phyloP scores from a whole-genome alignment of 768 basidiomycete species.

The Omphalotus guepiniiformis region DNA sequence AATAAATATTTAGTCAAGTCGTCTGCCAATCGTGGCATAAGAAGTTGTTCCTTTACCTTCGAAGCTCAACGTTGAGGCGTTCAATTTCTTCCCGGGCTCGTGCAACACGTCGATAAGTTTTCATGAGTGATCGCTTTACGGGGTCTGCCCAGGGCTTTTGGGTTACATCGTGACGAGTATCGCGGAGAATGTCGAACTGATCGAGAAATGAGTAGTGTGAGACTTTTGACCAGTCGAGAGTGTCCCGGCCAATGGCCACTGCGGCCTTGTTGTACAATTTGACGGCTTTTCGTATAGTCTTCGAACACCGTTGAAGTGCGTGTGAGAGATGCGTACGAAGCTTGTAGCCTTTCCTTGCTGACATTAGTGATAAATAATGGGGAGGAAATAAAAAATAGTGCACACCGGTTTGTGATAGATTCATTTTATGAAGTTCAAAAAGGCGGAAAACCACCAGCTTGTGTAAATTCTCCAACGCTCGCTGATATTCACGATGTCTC shows the following conservation, averaged over 20 bases:
- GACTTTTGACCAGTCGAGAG: constrained; percentile 19
- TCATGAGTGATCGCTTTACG: constrained; percentile 18
- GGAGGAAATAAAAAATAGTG: constrained; percentile 1
- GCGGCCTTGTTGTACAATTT: constrained; percentile 28
- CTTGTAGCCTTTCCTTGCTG: constrained; percentile 37
- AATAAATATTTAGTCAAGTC: too few relatives aligned
- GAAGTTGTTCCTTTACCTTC: too few relatives aligned
- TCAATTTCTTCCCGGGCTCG: constrained; percentile 27
- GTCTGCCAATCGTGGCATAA: too few relatives aligned
- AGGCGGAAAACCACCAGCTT: constrained; percentile 28
- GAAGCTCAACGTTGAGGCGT: constrained; percentile 28
- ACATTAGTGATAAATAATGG: constrained; percentile 2
- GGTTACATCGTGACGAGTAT: constrained; percentile 24
- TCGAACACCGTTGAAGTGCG: constrained; percentile 23
- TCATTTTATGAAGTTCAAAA: constrained; percentile 35
- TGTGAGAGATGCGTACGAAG: constrained; percentile 29
- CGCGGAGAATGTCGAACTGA: constrained; percentile 30
- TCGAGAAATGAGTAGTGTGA: constrained; percentile 17
- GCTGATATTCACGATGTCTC: constrained; percentile 18
- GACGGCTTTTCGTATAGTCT: constrained; percentile 28
- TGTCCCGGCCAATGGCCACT: constrained; percentile 7
- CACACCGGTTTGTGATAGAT: constrained; percentile 31
- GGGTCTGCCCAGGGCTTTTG: constrained; percentile 24
- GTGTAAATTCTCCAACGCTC: constrained; percentile 28
- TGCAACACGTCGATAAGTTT: constrained; percentile 23